Conservation (phyloP, 1,139 yeast species). For the Diutina pseudorugosa region DNA sequence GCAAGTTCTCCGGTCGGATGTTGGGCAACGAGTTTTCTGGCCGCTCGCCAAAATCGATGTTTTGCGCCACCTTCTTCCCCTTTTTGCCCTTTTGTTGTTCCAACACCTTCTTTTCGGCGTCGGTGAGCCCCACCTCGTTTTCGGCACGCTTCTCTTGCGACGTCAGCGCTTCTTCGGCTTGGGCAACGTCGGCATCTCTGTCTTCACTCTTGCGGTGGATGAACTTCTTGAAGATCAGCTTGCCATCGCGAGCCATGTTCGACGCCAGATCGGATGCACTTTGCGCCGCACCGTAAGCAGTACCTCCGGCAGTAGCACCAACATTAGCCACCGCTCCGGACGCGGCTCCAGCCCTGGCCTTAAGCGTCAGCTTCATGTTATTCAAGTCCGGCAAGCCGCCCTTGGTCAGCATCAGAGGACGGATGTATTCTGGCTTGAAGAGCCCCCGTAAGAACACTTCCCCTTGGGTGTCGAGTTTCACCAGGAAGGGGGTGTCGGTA, state of each 20-base stretch:
- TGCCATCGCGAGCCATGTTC: not conserved
- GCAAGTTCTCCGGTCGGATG: constrained; percentile 22
- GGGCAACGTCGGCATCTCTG: constrained; percentile 24
- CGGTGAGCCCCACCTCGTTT: constrained; percentile 5
- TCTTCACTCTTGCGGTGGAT: constrained; percentile 15
- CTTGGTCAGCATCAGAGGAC: constrained; percentile 38
- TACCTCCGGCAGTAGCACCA: constrained; percentile 18
- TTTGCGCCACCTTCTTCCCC: constrained; percentile 7
- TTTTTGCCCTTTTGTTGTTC: not conserved
- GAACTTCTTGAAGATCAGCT: not conserved
- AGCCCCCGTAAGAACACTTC: constrained; percentile 35
- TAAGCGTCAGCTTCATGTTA: constrained; percentile 30
- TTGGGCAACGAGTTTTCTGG: constrained; percentile 20
- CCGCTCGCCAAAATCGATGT: constrained; percentile 11
- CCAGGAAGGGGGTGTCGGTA: constrained; percentile 31
- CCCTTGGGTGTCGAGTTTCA: constrained; percentile 52
- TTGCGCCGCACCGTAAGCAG: not conserved
- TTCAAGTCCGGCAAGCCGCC: constrained; percentile 31
- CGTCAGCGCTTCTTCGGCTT: constrained; percentile 13
- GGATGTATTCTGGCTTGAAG: constrained; percentile 55
- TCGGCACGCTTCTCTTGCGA: not conserved
- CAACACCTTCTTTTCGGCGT: constrained; percentile 2
- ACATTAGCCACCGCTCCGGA: constrained; percentile 22
- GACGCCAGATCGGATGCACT: not conserved
- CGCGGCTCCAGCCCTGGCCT: constrained; percentile 32